A percentile compares a stretch with the other conserved stretches of the same genome.
These are phyloP conservation scores for Tuctoria greenei DNA, from an alignment of 176 grass and related monocot genomes.

Conservation along the genomic window DNA sequence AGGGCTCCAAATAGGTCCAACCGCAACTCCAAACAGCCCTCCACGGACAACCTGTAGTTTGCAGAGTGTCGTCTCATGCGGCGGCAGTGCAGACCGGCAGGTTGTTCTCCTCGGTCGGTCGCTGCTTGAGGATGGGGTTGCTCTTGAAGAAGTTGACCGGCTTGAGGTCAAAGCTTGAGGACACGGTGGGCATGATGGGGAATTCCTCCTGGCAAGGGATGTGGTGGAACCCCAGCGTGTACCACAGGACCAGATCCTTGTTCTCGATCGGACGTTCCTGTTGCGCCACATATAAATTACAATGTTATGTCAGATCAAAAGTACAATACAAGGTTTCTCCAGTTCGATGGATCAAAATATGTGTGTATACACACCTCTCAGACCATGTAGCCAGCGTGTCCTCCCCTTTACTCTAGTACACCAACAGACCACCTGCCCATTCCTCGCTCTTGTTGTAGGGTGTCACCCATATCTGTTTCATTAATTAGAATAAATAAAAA, in stretches of 20 bases:
- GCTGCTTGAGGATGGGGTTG: conserved; percentile 62
- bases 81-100: conserved; percentile 44
- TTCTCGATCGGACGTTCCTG: conserved; percentile 87
- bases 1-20: background rate
- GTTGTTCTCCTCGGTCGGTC: conserved; percentile 42
- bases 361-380: conserved; percentile 38
- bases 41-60: too few relatives aligned
- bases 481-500: background rate
- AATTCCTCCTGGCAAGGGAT: conserved; percentile 89
- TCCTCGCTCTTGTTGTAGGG: conserved; percentile 89
- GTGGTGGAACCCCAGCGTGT: conserved; percentile 88
- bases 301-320: background rate
- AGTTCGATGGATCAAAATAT: background rate
- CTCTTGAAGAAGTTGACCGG: conserved; percentile 90
- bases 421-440: conserved; percentile 85
- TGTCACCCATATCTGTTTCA: conserved; percentile 83
- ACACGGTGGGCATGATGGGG: conserved; percentile 87
- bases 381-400: conserved; percentile 79
- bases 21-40: too few relatives aligned
- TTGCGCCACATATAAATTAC: background rate
- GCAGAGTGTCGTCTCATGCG: background rate
- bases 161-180: conserved; percentile 75
- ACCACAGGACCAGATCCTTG: conserved; percentile 79
- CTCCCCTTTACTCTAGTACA: conserved; percentile 90
- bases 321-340: background rate